These are phyloP conservation scores for Talinum fruticosum DNA, from an alignment of 148 eudicot genomes.

Conservation along the genomic window DNA sequence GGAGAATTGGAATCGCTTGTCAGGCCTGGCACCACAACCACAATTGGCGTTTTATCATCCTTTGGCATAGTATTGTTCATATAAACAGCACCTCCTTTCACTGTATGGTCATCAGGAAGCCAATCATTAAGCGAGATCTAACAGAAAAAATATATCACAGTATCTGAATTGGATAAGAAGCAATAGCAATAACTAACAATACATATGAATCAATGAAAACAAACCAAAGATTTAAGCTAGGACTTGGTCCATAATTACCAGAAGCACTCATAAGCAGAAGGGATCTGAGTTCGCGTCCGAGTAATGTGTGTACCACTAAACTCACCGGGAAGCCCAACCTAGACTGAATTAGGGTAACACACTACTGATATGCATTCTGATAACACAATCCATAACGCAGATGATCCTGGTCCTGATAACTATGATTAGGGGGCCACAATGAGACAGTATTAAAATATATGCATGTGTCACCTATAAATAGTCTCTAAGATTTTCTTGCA, in stretches of 20 bases:
- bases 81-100: slow-evolving; percentile 35
- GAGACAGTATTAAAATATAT: not conserved
- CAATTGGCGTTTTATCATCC: slow-evolving; percentile 70
- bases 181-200: not conserved
- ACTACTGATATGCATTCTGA: not conserved
- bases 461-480: not conserved
- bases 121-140: slow-evolving; percentile 11
- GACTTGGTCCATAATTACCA: not conserved
- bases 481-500: not conserved
- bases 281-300: not conserved
- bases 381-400: not conserved
- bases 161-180: not conserved
- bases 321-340: not conserved
- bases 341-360: not conserved
- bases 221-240: not conserved
- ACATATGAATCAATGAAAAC: not conserved
- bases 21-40: slow-evolving; percentile 78
- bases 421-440: not conserved
- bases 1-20: slow-evolving; percentile 89
- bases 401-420: not conserved
- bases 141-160: not conserved
- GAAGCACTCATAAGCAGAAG: not conserved
- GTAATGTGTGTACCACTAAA: not conserved
- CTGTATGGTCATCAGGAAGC: slow-evolving; percentile 31
- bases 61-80: slow-evolving; percentile 37